Percentiles rank a stretch among this genome's conserved stretches.
Evolutionary conservation across 2,329 filamentous ascomycete species (phyloP).

Genomic region (Alternaria consortialis): DNA sequence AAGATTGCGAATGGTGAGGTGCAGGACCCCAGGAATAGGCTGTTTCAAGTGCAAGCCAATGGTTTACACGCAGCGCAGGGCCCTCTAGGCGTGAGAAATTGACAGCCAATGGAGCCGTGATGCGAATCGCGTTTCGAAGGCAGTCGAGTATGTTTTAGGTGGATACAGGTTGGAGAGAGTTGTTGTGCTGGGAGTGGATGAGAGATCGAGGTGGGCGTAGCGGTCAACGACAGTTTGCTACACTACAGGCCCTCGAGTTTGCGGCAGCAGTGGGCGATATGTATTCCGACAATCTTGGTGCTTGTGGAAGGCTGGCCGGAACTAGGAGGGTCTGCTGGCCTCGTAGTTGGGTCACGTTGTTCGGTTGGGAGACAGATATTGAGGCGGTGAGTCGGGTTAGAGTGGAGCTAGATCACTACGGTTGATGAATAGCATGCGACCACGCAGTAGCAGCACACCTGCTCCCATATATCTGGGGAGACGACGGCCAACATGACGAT

Average conservation of each 20-base stretch:
- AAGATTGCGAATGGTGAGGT: conserved; percentile 38
- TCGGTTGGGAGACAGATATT: conserved; percentile 22
- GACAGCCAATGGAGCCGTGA: conserved; percentile 44
- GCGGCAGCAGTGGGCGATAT: conserved; percentile 30
- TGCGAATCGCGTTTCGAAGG: conserved; percentile 45
- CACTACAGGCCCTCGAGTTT: conserved; percentile 15
- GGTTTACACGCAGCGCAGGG: conserved; percentile 33
- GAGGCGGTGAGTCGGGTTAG: conserved; percentile 44
- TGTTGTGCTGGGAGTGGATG: conserved; percentile 1
- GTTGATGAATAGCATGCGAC: conserved; percentile 44
- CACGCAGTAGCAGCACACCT: conserved; percentile 59
- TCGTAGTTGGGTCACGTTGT: conserved; percentile 38
- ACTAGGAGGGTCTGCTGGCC: conserved; percentile 35
- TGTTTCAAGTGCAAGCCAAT: conserved; percentile 49
- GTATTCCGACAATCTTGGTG: conserved; percentile 23
- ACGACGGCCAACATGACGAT: conserved; percentile 56
- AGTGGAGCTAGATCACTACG: conserved; percentile 32
- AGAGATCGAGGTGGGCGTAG: conserved; percentile 16
- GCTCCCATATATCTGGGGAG: conserved; percentile 68
- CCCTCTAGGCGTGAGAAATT: conserved; percentile 39
- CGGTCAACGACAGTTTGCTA: conserved; percentile 17
- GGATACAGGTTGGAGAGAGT: conserved; percentile 28
- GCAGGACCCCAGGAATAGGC: conserved; percentile 44
- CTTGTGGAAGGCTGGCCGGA: conserved; percentile 24
- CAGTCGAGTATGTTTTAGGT: conserved; percentile 41